Evolutionary conservation across 2,329 filamentous ascomycete genomes (phyloP).

Genomic region (Xylaria sp.): DNA sequence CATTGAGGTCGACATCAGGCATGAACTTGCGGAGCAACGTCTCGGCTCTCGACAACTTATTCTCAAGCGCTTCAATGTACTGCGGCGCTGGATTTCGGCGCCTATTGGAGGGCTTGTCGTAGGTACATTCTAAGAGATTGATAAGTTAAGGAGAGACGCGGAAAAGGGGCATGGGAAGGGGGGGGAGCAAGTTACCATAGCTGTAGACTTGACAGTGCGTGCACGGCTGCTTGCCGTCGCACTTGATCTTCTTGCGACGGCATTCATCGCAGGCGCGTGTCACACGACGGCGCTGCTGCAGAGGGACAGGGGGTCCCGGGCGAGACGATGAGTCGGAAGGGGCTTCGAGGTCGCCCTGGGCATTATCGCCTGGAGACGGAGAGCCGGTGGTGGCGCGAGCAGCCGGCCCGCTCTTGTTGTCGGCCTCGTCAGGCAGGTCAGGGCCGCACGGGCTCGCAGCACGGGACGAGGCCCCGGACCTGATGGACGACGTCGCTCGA

Average conservation of each 20-base stretch:
- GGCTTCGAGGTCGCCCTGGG: slow-evolving; percentile 39
- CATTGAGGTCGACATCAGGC: slow-evolving; percentile 85
- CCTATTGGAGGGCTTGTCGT: slow-evolving; percentile 93
- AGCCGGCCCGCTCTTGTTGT: slow-evolving; percentile 47
- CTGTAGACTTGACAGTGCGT: slow-evolving; percentile 98
- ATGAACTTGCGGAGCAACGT: slow-evolving; percentile 80
- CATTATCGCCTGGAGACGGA: slow-evolving; percentile 55
- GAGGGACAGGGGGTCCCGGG: slow-evolving; percentile 62
- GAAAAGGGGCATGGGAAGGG: slow-evolving; percentile 9
- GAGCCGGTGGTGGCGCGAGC: slow-evolving; percentile 35
- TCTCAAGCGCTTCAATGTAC: slow-evolving; percentile 91
- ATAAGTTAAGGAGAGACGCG: slow-evolving; percentile 42
- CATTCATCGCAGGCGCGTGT: slow-evolving; percentile 82
- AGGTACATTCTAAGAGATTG: slow-evolving; percentile 79
- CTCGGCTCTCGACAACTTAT: slow-evolving; percentile 84
- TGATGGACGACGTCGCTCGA: slow-evolving; percentile 44
- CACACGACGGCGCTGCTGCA: slow-evolving; percentile 81
- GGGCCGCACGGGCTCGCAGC: slow-evolving; percentile 51
- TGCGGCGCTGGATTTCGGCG: slow-evolving; percentile 90
- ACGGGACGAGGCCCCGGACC: slow-evolving; percentile 43
- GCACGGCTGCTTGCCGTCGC: slow-evolving; percentile 86
- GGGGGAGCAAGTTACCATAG: slow-evolving; percentile 73
- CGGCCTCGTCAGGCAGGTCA: slow-evolving; percentile 54
- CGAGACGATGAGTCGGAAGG: slow-evolving; percentile 44
- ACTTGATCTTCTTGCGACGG: slow-evolving; percentile 87